Evolutionary conservation across 2,329 filamentous ascomycete species (phyloP), one percentile per base, ranked within the genome.

Genomic region (Pestalotiopsis sp.): DNA sequence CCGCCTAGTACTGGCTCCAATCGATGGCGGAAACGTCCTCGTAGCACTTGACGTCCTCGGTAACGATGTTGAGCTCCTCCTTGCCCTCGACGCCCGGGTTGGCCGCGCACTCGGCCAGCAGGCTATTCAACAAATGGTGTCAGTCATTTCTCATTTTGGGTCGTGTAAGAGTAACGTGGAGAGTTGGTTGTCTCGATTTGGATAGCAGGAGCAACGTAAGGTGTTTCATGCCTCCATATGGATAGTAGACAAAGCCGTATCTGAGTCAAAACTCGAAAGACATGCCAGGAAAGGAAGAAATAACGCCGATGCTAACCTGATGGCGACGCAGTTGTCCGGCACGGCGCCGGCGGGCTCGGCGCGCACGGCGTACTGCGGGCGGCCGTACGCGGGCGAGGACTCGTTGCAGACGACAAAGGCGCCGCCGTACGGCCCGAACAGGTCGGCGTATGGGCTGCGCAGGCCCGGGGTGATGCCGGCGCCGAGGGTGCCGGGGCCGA

Each of bases 241-340:
- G n/a, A n/a, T n/a, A n/a, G n/a, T n/a, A n/a, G n/a, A n/a, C n/a
- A n/a, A n/a, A n/a, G n/a, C n/a, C n/a, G n/a, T n/a, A n/a, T n/a
- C n/a, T n/a, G n/a, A n/a, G n/a, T n/a, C n/a, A n/a, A n/a, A n/a
- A n/a, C n/a, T n/a, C n/a, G n/a, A n/a, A n/a, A n/a, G n/a, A n/a
- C n/a, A n/a, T n/a, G n/a, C n/a, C n/a, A n/a, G n/a, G n/a, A n/a
- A n/a, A n/a, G n/a, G n/a, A n/a, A n/a, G n/a, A n/a, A n/a, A n/a
- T n/a, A n/a, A n/a, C n/a, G n/a, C n/a, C n/a, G n/a, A n/a, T n/a
- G n/a, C n/a, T 17, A 67, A 25, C 5, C 13, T 63, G 45, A 67
- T 67, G 7, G 66, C 45, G n/a, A 67, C 59, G 38, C 66, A 67
- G 66, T 67, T 62, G 17, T 52, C 66, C 20, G 58, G 66, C 14